A percentile compares a stretch with the other conserved stretches of the same genome.
phyloP scores from a whole-genome alignment of 1,284 basidiomycete genomes.

The Trametes polyzona region DNA sequence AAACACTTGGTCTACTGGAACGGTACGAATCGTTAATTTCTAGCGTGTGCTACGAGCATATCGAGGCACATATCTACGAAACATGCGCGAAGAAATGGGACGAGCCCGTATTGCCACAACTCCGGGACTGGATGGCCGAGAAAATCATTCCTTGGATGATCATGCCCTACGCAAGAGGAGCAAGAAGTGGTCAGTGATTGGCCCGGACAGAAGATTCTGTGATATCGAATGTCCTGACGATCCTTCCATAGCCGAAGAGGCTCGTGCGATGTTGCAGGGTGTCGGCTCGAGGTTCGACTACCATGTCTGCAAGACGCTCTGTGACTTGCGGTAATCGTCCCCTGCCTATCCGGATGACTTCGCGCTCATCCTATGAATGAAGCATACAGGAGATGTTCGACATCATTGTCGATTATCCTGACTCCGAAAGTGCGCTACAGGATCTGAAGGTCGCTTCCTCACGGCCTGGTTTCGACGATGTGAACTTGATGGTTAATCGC shows the following conservation, averaged over 20 bases:
- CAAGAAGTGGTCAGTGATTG: constrained; percentile 58
- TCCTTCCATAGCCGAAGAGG: constrained; percentile 68
- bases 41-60: constrained; percentile 83
- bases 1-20: constrained; percentile 78
- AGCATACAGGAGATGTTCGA: constrained; percentile 93
- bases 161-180: constrained; percentile 73
- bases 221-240: too few species aligned
- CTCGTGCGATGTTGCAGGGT: constrained; percentile 71
- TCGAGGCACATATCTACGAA: constrained; percentile 71
- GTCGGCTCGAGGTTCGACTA: constrained; percentile 90
- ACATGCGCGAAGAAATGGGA: constrained; percentile 75
- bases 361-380: neutral
- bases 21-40: constrained; percentile 86
- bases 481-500: constrained; percentile 3
- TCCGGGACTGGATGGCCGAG: constrained; percentile 77
- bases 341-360: neutral
- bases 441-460: constrained; percentile 75
- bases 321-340: constrained; percentile 76
- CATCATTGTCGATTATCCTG: constrained; percentile 93
- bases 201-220: too few species aligned
- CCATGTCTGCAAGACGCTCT: constrained; percentile 87
- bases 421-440: constrained; percentile 83
- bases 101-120: constrained; percentile 60
- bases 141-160: constrained; percentile 86
- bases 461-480: constrained; percentile 3